Base-by-base conservation (phyloP, 192 early-diverging fungal genomes). In the Entrophospora sp. region DNA sequence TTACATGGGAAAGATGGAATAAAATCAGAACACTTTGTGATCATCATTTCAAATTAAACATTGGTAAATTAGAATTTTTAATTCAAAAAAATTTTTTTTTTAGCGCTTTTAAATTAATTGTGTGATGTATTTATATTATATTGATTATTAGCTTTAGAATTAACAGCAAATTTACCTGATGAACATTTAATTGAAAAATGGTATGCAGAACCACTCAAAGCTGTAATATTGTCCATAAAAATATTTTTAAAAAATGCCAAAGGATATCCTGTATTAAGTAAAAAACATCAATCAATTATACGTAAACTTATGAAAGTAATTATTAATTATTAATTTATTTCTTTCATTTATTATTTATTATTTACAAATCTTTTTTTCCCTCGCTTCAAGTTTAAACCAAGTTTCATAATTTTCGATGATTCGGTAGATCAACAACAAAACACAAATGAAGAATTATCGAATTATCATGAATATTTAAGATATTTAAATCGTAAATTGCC, bases 211-310 rank as follows among this genome's bases (percentile, higher is more conserved):
- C 97, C 97, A 0, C 76, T 99, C 18, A 81, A 84, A 60, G 70
- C 79, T 1, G 75, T 96, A 4, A 79, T 93, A 37, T 42, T 99
- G 7, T 85, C 90, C 3, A 83, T 82, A 12, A 37, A 71, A 16
- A 68, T 89, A 32, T 99, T 99, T 64, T 61, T 91, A 5, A 69
- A 68, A 6, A 97, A 97, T 74, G 71, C 73, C 34, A 87, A 87
- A 58, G 91, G 92, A 2, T 95, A 83, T 66, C 95, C 97, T 9
- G 97, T 97, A 36, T 81, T 99, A 28, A 78, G 79, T 28, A 91
- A 91, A 66, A 52, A 58, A 0, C 84, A 93, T 66, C 97, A 99
- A 74, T 34, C 56, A 0, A 81, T 93, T 64, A 68, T 90, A 16
- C 70, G 76, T 22, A 69, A 70, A 34, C 62, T 92, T 4, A 74